Base-by-base conservation (phyloP, 2,329 filamentous ascomycete genomes). In the Ophiosphaerella herpotricha region DNA sequence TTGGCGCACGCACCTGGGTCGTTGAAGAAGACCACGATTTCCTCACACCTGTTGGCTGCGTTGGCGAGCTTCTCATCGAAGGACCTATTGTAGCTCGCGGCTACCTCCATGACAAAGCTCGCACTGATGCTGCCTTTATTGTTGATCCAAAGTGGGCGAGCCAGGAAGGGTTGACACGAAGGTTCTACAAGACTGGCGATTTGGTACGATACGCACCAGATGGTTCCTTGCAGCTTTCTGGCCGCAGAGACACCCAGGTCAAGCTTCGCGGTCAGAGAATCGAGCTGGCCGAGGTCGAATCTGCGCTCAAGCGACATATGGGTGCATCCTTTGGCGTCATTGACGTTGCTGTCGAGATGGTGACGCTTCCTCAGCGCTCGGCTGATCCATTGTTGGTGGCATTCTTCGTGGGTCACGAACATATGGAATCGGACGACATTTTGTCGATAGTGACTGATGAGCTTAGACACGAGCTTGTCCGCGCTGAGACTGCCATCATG, bases 181-280 rank as follows among this genome's bases (percentile, higher is more conserved):
- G 45, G 65, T 72, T 46, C 63, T 68, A 68, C 44, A 46, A 50
- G n/a, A 66, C 64, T 1, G 64, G 64, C 1, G 64, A 67, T 34
- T 43, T 62, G 1, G 57, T 52, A 3, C 43, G 49, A 11, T 53
- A 60, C n/a, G 31, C 29, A 18, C 31, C 39, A 8, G 62, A 66
- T 37, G 64, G 64, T 2, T 39, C 40, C 3, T 32, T 65, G 5
- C 29, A 46, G 2, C 60, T 44, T 32, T 13, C 60, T 8, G 60
- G 61, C 5, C 48, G 65, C 7, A 58, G 48, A 13, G 64, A 67
- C 36, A 39, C 47, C 6, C 63, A 66, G 37, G 50, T 66, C 42
- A 68, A 68, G 48, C 41, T 63, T 8, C 43, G 55, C 3, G 64
- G 64, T 2, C 55, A 66, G 13, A 53, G 66, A 7, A 41, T 67